Base-by-base conservation (phyloP, 2,329 filamentous ascomycete species). In the Verticillium nubilum region DNA sequence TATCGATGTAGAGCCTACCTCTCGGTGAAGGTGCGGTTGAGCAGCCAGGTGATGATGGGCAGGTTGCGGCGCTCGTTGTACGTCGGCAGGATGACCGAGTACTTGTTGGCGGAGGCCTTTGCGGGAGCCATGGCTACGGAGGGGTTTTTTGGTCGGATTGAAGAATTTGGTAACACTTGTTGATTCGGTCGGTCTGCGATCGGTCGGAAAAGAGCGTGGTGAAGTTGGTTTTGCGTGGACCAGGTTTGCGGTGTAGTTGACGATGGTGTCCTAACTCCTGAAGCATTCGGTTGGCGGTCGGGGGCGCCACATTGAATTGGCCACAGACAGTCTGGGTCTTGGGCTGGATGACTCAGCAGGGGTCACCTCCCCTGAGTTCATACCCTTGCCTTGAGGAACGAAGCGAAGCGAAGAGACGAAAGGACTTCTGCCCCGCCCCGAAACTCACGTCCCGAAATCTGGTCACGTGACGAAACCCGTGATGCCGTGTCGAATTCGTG, bases 41-140 rank as follows among this genome's bases (percentile, higher is more conserved):
- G 84, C 75, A 99, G 81, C 91, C 92, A 98, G 70, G 89, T 86
- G 73, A 98, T 92, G 74, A 99, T 95, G 70, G 95, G 95, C 67
- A 99, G 86, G 79, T 99, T 99, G 76, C 87, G 88, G 73, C 95
- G 91, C 85, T 99, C 95, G 76, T 99, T 98, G 86, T 97, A 99
- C 63, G 95, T 99, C 60, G 95, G 95, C 65, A 99, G 86, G 72
- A 99, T 94, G 73, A 99, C 89, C 67, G 94, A 97, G 84, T 97
- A 99, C 79, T 94, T 96, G 83, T 95, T 70, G n/a, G 75, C 74
- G 57, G 69, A 62, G 37, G 67, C 62, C 67, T 78, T 80, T 57
- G 68, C 67, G 58, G 77, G 72, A 60, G 81, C 79, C 82, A 85
- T 85, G 67, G 66, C 67, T 56, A 19, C 54, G 31, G 23, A 4